Evolutionary conservation across 495 filamentous ascomycete species (phyloP), one percentile per base, ranked within the genome.

Genomic region (Xylaria intraflava): DNA sequence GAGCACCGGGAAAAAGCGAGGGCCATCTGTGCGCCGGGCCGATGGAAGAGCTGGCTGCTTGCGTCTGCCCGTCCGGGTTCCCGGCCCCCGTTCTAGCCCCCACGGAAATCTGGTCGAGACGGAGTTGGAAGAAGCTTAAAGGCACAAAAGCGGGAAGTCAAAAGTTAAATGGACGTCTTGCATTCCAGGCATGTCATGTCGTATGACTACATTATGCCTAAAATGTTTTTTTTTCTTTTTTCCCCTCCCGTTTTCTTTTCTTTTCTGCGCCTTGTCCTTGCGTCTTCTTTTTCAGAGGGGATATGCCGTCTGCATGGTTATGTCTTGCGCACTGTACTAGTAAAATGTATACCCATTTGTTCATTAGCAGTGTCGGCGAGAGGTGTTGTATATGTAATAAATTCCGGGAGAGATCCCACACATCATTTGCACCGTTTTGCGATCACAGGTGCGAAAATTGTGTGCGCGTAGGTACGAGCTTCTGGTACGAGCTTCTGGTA

Each of bases 141-240:
- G 14, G 12, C 16, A 33, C 16, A 39, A 42, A n/a, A 44, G 33
- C 22, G 7, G 10, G 12, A 6, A 46, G 22, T 19, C 24, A n/a
- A n/a, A n/a, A n/a, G n/a, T n/a, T n/a, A n/a, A n/a, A n/a, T n/a
- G n/a, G n/a, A n/a, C n/a, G n/a, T n/a, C n/a, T n/a, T n/a, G 27
- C 46, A 33, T 46, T 19, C 17, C 27, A 39, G 36, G 27, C 23
- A 16, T 29, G 23, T 53, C 19, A 31, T 53, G 33, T 12, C 30
- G 14, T 19, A 40, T 27, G 33, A 27, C 40, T 40, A 19, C 31
- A 46, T 38, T 46, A 53, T 53, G 46, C 42, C 51, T 42, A 19
- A 14, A 14, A 16, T 39, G 9, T 30, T 16, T 22, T 40, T 24
- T 30, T 19, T 16, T 3, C 17, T n/a, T 2, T 38, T 35, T 35